phyloP scores from a whole-genome alignment of 2,329 filamentous ascomycete genomes.

The Microsporum canis region DNA sequence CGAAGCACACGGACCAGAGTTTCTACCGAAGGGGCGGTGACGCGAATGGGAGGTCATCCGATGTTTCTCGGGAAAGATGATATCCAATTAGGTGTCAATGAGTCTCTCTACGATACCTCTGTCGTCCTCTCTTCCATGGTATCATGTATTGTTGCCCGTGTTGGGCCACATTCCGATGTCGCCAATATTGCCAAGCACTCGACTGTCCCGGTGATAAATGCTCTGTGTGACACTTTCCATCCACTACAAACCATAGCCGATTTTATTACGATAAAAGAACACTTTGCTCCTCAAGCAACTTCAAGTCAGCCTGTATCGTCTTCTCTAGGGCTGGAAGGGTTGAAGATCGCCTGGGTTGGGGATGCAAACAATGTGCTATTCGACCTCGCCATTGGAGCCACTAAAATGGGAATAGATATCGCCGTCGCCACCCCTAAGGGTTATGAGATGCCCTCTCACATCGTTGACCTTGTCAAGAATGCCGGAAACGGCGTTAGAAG shows the following conservation, averaged over 20 bases:
- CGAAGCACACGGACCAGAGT: constrained; percentile 86
- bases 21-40: constrained; percentile 81
- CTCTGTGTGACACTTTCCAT: constrained; percentile 81
- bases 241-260: constrained; percentile 91
- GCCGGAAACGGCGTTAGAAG: constrained; percentile 47
- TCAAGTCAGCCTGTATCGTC: constrained; percentile 21
- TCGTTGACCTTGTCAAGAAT: constrained; percentile 60
- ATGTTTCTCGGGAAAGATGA: constrained; percentile 97
- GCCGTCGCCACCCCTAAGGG: constrained; percentile 75
- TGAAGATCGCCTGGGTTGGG: constrained; percentile 92
- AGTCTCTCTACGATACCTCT: constrained; percentile 85
- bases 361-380: constrained; percentile 97
- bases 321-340: constrained; percentile 59
- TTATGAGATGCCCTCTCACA: constrained; percentile 66
- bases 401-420: constrained; percentile 79
- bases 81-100: constrained; percentile 90
- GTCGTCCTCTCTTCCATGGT: constrained; percentile 91
- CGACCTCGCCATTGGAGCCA: constrained; percentile 75
- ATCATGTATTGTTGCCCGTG: constrained; percentile 68
- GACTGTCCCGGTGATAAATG: constrained; percentile 72
- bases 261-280: constrained; percentile 79
- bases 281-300: constrained; percentile 44
- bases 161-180: constrained; percentile 66
- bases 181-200: constrained; percentile 59
- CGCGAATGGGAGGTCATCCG: constrained; percentile 78